phyloP scores from a whole-genome alignment of 2,329 filamentous ascomycete genomes.

The Chrysoporthe deuterocubensis region DNA sequence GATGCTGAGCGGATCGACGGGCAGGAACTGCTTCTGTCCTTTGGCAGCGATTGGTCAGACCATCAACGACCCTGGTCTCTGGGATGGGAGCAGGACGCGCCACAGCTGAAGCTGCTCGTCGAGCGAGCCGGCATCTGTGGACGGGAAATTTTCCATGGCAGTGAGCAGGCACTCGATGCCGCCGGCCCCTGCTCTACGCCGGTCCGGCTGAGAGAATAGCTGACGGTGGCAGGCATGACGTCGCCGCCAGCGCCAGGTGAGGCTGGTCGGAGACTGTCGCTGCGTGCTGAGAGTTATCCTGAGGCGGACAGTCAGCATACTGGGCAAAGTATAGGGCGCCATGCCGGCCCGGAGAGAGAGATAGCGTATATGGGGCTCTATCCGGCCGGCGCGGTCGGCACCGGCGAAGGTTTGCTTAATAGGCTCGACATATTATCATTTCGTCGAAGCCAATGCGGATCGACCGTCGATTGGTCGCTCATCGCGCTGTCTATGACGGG shows the following conservation, averaged over 20 bases:
- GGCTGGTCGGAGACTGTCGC: background rate
- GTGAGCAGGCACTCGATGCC: background rate
- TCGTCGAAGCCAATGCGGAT: background rate
- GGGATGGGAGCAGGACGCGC: constrained; percentile 3
- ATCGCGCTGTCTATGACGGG: background rate
- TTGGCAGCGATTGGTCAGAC: constrained; percentile 14
- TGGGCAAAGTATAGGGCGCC: background rate
- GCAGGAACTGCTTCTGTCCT: constrained; percentile 29
- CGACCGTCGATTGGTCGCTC: background rate
- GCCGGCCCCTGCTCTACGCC: background rate
- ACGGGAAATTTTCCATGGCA: background rate
- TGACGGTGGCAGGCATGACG: background rate
- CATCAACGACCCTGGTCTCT: background rate
- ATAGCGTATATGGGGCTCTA: background rate
- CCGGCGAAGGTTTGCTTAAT: background rate
- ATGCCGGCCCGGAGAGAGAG: background rate
- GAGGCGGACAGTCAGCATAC: background rate
- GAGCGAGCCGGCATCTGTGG: background rate
- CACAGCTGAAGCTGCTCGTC: constrained; percentile 16
- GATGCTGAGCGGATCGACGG: constrained; percentile 34
- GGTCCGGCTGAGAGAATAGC: constrained; percentile 2
- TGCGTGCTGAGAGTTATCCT: background rate
- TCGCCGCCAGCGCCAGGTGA: background rate
- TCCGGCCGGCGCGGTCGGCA: background rate
- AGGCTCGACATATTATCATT: constrained; percentile 1